Percentiles rank a stretch among this genome's conserved stretches.
Conservation (phyloP, 1,284 basidiomycete genomes). For the Cronartium ribicola region DNA sequence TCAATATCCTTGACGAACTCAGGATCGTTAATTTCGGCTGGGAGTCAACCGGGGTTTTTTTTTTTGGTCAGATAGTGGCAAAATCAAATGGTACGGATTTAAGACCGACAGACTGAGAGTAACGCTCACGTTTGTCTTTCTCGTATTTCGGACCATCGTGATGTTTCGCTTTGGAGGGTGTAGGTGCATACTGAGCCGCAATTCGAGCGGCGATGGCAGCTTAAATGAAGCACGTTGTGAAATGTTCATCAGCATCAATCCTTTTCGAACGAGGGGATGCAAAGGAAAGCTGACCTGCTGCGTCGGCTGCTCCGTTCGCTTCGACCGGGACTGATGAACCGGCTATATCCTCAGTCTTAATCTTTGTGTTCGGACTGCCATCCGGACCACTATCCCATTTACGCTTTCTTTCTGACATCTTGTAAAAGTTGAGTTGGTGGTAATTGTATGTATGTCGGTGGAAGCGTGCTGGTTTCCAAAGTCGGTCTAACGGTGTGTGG, state of each 20-base stretch:
- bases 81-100: background rate
- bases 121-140: constrained; percentile 37
- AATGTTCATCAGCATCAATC: background rate
- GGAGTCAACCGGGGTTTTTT: background rate
- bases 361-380: constrained; percentile 20
- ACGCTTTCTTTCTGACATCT: constrained; percentile 35
- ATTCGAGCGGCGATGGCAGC: constrained; percentile 41
- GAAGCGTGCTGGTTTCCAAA: too few species aligned
- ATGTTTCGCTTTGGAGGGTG: constrained; percentile 25
- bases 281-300: constrained; percentile 25
- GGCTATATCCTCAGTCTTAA: constrained; percentile 1
- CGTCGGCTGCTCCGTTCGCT: constrained; percentile 38
- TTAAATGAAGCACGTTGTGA: background rate
- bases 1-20: constrained; percentile 89
- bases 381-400: constrained; percentile 41
- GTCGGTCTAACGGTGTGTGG: too few species aligned
- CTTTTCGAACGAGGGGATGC: background rate
- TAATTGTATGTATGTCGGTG: background rate
- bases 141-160: constrained; percentile 37
- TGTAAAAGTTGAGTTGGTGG: background rate
- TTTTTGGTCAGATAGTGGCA: too few species aligned
- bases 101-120: background rate
- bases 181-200: constrained; percentile 35
- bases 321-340: constrained; percentile 5
- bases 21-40: constrained; percentile 40